Conservation (phyloP, 2,329 filamentous ascomycete species). For the Xylaria sp. region DNA sequence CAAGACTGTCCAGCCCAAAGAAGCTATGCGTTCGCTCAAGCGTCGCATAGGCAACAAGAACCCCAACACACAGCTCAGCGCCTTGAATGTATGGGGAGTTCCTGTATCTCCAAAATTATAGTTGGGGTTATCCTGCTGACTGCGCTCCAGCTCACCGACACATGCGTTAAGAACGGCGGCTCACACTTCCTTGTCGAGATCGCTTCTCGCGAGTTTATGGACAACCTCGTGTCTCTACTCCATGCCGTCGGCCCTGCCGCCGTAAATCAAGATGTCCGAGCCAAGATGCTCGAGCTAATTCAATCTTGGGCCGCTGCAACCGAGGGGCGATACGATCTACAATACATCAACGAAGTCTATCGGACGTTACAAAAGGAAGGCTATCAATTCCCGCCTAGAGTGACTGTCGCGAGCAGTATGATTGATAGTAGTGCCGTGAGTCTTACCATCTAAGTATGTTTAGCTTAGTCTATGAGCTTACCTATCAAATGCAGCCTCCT, state of each 20-base stretch:
- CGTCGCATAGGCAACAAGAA: conserved; percentile 96
- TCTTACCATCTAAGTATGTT: not conserved
- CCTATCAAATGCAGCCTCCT: conserved; percentile 72
- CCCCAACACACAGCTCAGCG: conserved; percentile 93
- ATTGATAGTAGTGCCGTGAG: conserved; percentile 93
- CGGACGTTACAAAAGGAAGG: conserved; percentile 83
- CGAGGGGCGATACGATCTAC: conserved; percentile 82
- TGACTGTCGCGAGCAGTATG: conserved; percentile 94
- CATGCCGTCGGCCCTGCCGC: conserved; percentile 80
- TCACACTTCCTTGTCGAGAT: conserved; percentile 95
- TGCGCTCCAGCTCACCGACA: conserved; percentile 81
- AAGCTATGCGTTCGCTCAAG: conserved; percentile 97
- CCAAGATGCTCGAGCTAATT: conserved; percentile 91
- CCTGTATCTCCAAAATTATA: not conserved
- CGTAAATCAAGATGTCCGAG: conserved; percentile 85
- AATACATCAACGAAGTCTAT: conserved; percentile 91
- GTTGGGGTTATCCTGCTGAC: conserved; percentile 42
- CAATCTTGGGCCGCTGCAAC: conserved; percentile 93
- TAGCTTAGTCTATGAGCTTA: conserved; percentile 35
- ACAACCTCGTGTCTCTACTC: conserved; percentile 90
- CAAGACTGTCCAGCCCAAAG: conserved; percentile 96
- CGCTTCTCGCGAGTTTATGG: conserved; percentile 97
- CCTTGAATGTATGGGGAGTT: conserved; percentile 76
- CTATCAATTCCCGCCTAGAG: conserved; percentile 87
- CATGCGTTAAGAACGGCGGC: conserved; percentile 98